A percentile compares a stretch with the other conserved stretches of the same genome.
phyloP scores from a whole-genome alignment of 1,139 yeast species.

The Lodderomyces orthopsilosis region DNA sequence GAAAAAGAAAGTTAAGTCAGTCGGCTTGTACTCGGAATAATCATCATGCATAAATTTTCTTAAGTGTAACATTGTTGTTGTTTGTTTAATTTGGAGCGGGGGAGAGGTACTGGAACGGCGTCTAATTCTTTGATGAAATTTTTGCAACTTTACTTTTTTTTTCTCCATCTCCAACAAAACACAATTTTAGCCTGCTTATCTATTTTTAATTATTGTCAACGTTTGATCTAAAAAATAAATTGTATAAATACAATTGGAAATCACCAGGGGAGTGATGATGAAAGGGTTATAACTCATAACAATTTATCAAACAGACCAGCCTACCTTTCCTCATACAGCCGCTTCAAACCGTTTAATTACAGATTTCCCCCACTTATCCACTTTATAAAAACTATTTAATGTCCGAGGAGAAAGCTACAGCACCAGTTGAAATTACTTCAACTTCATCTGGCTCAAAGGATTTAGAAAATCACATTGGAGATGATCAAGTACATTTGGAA shows the following conservation, averaged over 20 bases:
- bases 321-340: too few relatives aligned
- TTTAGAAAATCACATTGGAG: conserved; percentile 10
- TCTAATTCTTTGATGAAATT: not conserved
- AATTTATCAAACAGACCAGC: too few relatives aligned
- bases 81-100: not conserved
- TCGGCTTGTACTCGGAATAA: not conserved
- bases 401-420: conserved; percentile 1
- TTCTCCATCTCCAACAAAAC: too few relatives aligned
- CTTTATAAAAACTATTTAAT: too few relatives aligned
- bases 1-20: too few relatives aligned
- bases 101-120: not conserved
- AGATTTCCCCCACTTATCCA: too few relatives aligned
- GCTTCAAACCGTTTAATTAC: not conserved
- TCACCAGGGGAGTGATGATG: not conserved
- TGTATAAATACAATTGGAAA: not conserved
- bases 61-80: not conserved
- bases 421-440: conserved; percentile 3
- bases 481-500: conserved; percentile 21
- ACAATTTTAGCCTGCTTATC: too few relatives aligned
- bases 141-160: not conserved
- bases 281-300: too few relatives aligned
- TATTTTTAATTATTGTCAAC: not conserved
- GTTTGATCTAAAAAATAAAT: not conserved
- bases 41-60: too few relatives aligned
- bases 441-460: conserved; percentile 11